Conservation (phyloP, 108 stramenopile species). For the Nannochloropsis salina region DNA sequence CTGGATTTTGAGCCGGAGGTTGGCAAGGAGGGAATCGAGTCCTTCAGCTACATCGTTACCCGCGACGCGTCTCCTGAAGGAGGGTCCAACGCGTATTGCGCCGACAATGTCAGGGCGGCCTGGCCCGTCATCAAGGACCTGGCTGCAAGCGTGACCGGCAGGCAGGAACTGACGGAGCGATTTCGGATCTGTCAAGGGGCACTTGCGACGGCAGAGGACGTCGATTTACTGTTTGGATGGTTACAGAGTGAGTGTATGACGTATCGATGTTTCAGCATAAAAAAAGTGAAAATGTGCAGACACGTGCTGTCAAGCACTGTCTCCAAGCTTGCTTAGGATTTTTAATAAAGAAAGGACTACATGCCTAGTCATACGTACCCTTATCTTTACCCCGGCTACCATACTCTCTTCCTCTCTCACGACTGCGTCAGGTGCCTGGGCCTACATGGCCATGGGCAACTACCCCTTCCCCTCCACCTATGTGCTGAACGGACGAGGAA, state of each 20-base stretch:
- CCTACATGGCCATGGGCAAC: constrained; percentile 54
- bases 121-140: constrained; percentile 27
- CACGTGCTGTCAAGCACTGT: neutral
- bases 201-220: neutral
- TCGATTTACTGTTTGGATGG: neutral
- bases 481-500: constrained; percentile 40
- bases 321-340: neutral
- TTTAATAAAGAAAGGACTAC: neutral
- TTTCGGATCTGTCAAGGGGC: neutral
- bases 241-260: constrained; percentile 1
- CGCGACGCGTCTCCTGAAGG: constrained; percentile 37
- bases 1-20: constrained; percentile 41
- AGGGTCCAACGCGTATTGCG: constrained; percentile 23
- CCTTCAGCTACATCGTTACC: constrained; percentile 32
- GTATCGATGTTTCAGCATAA: neutral
- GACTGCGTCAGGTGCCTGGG: constrained; percentile 39
- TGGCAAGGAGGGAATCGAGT: constrained; percentile 21
- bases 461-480: constrained; percentile 53
- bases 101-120: constrained; percentile 33
- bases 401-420: too few relatives aligned
- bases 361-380: neutral
- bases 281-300: neutral
- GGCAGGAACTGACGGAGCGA: neutral
- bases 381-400: neutral
- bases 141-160: neutral